These are phyloP conservation scores for Litsea cubeba DNA, from an alignment of 164 flowering plant genomes.

Conservation along the genomic window DNA sequence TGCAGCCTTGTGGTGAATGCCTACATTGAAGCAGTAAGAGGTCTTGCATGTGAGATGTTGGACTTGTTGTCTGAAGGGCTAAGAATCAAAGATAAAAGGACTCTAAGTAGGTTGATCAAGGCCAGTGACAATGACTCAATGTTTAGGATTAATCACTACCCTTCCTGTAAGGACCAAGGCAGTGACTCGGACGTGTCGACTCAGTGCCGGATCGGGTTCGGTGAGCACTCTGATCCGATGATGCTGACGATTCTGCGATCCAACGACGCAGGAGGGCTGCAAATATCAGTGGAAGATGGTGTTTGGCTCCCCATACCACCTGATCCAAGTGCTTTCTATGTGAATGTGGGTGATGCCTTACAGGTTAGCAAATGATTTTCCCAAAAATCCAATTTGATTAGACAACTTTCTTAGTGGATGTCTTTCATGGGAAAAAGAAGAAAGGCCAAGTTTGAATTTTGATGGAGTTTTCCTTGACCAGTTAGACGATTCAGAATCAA, in stretches of 20 bases:
- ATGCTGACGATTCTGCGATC: background rate
- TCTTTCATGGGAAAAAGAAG: too few species aligned
- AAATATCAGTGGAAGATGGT: conserved; percentile 1
- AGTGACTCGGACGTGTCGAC: background rate
- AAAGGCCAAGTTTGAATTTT: too few species aligned
- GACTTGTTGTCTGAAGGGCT: conserved; percentile 55
- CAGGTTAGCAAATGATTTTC: background rate
- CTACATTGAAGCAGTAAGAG: conserved; percentile 40
- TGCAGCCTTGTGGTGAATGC: conserved; percentile 45
- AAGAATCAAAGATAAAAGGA: conserved; percentile 34
- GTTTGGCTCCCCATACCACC: background rate
- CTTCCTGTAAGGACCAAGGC: conserved; percentile 5
- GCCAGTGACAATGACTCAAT: conserved; percentile 61
- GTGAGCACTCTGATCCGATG: background rate
- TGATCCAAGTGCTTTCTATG: background rate
- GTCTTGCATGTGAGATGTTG: conserved; percentile 49
- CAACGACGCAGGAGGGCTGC: background rate
- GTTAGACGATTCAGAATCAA: too few species aligned
- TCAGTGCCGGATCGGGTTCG: background rate
- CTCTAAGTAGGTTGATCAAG: conserved; percentile 48
- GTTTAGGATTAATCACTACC: conserved; percentile 76
- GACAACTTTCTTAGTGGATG: too few species aligned
- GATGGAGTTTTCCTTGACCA: too few species aligned
- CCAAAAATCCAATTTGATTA: too few species aligned
- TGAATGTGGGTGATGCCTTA: background rate